Evolutionary conservation across 192 early-diverging fungal genomes (phyloP).

Genomic region (Linnemannia schmuckeri): DNA sequence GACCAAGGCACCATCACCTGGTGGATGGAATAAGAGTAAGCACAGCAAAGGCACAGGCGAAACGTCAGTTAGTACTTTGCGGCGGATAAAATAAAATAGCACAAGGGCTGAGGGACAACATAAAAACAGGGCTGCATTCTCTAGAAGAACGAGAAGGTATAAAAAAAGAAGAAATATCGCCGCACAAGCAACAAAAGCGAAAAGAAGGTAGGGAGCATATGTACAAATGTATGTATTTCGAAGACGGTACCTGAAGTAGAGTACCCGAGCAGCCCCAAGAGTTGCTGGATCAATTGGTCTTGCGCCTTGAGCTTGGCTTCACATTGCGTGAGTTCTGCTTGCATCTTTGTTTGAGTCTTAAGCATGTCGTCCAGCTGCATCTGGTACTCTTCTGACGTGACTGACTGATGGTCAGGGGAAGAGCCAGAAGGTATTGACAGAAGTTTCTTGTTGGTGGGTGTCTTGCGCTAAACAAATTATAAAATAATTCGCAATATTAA

Average conservation of each 20-base stretch:
- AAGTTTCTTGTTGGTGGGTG: slow-evolving; percentile 50
- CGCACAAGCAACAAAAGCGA: slow-evolving; percentile 3
- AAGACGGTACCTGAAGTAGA: slow-evolving; percentile 45
- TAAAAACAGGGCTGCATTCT: slow-evolving; percentile 13
- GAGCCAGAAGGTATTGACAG: neutral
- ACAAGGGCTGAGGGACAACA: neutral
- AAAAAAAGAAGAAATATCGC: slow-evolving; percentile 5
- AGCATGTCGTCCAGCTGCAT: slow-evolving; percentile 57
- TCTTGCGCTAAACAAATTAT: slow-evolving; percentile 52
- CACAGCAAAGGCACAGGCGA: neutral
- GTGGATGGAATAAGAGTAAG: neutral
- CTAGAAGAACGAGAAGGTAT: slow-evolving; percentile 3
- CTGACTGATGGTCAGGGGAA: slow-evolving; percentile 17
- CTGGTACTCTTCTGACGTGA: slow-evolving; percentile 52
- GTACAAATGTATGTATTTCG: neutral
- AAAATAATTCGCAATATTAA: neutral
- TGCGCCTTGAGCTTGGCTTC: slow-evolving; percentile 62
- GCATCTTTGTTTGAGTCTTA: slow-evolving; percentile 58
- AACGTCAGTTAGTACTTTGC: slow-evolving; percentile 4
- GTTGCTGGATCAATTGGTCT: slow-evolving; percentile 61
- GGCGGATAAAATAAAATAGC: slow-evolving; percentile 9
- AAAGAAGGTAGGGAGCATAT: neutral
- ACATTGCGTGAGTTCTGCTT: slow-evolving; percentile 58
- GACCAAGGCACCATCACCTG: slow-evolving; percentile 23
- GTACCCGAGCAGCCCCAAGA: slow-evolving; percentile 56